Base-by-base conservation (phyloP, 2,329 filamentous ascomycete genomes). In the Onygenales sp. region DNA sequence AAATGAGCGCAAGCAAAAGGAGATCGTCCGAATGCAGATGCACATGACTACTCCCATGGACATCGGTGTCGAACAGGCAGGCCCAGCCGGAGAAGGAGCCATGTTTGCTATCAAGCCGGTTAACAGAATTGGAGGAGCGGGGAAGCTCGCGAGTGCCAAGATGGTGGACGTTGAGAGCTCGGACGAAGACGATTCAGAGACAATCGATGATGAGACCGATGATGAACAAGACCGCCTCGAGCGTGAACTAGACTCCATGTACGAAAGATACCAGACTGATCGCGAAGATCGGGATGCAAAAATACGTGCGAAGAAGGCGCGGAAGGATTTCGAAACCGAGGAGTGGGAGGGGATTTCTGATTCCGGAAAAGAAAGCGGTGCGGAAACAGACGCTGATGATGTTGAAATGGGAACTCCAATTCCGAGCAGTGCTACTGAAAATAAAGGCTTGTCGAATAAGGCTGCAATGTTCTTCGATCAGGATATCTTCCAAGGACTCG, bases 1-100 rank as follows among this genome's bases (percentile, higher is more conserved):
- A 56, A 98, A 98, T 60, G 93, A 98, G 70, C 84, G 84, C 69
- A 97, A 95, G 71, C 88, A 93, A 61, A 93, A 88, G 61, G 93
- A 97, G 59, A 89, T 97, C 56, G 79, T 95, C n/a, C 84, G 93
- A 36, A 86, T 98, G 86, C 93, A 98, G 70, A 83, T 98, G 75
- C 86, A 96, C 73, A 98, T 98, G 93, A 86, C 85, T 2, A 87
- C 90, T 0, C 93, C 93, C 7, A 93, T 89, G 78, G 93, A 98
- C 59, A 95, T 98, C 58, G 93, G 93, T 64, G 81, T 95, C 73
- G 93, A 95, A 66, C 89, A 93, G 70, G 74, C 81, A 27, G 89
- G 89, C 0, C 87, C 88, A 0, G 76, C 81, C 49, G 91, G 89
- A 27, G 84, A 89, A 43, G 87, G 89, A 45, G 78, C 87, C 32